Evolutionary conservation across 495 filamentous ascomycete genomes (phyloP), one percentile per base, ranked within the genome.

Genomic region (Diplogelasinospora grovesii): DNA sequence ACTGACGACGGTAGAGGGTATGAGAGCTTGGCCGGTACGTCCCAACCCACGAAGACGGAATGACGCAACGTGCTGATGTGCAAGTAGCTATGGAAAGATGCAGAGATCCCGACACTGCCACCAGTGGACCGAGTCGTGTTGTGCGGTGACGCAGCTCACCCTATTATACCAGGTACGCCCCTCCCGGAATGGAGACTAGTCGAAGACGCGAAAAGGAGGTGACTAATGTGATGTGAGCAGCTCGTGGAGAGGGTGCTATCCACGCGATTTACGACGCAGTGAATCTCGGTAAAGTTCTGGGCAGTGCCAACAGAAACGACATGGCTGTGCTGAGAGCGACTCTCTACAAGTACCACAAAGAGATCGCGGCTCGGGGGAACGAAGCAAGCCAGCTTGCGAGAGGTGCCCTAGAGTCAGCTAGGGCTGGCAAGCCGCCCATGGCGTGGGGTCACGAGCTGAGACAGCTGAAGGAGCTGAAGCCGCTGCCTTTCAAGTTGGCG

Each of bases 131-230:
- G 69, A 22, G 60, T 77, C 0, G 69, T 71, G 0, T 25, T 79
- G 16, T 68, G 69, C 7, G 75, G 77, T 0, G 78, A 82, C 56
- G 75, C 77, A 0, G 70, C 71, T 0, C 77, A 82, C 55, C 65
- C 74, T 0, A 79, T 79, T 74, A 70, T 73, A 1, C 70, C 66
- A 15, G 64, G 77, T 79, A 71, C 50, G 73, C 71, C 5, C 13
- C 8, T 25, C n/a, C 0, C 14, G n/a, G n/a, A n/a, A n/a, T n/a
- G n/a, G n/a, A n/a, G n/a, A n/a, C n/a, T n/a, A n/a, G n/a, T 21
- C 15, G 10, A 11, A 8, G 13, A 8, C 14, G 7, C 21, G 9
- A 25, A 1, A 33, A n/a, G 36, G 8, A 31, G n/a, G n/a, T n/a
- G n/a, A n/a, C 1, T 22, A 25, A 8, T 13, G 13, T 19, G 13